Evolutionary conservation across 805 yeast genomes (phyloP), one percentile per base, ranked within the genome.

Genomic region (Candida dendrica): DNA sequence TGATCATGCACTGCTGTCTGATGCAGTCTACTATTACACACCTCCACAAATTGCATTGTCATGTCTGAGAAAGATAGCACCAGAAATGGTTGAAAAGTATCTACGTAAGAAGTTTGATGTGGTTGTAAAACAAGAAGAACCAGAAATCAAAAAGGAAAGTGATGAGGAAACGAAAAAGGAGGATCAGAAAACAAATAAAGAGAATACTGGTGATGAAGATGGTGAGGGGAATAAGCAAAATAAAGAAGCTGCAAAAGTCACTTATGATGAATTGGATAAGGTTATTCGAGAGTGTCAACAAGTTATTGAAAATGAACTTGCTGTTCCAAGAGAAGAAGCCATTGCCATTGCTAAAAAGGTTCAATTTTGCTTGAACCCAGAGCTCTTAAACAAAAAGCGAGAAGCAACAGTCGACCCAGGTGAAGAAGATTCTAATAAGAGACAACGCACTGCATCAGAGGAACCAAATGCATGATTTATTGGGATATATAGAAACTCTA

Each of bases 31-130:
- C 52, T 66, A 79, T 30, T 91, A 66, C 63, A 81, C 98, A 0
- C 99, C 99, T 1, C 96, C 98, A 1, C 98, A 93, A 56, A 86
- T 93, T 26, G 96, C 98, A 1, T 66, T 93, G 40, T 93, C 96
- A 0, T 87, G 93, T 14, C 69, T 90, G 56, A 77, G 83, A 64
- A 71, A 74, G 41, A 76, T 72, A 13, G 85, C 88, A 60, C 77
- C 72, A 47, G 75, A 72, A 19, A 63, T 85, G 32, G 75, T 84
- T 2, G 77, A 76, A 42, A 70, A 77, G 47, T 90, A 90, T 61
- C 62, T 91, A 48, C 72, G 73, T 48, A 69, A 73, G 49, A 86
- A 84, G 58, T 81, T 81, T 49, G 66, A 70, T 37, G 52, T 49
- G 7, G 44, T 37, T 11, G 30, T 27, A 11, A 56, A 47, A 26